These are phyloP conservation scores for Thelonectria discophora DNA, from an alignment of 2,329 filamentous ascomycete species.

Conservation along the genomic window DNA sequence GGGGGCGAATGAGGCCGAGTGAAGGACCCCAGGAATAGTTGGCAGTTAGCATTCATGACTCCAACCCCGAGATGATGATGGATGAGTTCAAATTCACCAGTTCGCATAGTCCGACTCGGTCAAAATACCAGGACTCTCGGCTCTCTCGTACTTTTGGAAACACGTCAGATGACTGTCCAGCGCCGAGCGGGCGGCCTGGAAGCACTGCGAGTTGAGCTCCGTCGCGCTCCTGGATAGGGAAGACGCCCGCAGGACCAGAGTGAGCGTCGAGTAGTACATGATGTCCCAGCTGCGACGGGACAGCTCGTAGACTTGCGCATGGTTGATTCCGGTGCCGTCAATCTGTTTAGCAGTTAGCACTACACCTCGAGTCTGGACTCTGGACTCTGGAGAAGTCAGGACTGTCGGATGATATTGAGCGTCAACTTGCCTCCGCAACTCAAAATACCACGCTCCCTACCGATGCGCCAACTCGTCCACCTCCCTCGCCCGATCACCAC, in stretches of 20 bases:
- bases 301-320: conserved; percentile 4
- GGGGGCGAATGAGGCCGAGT: conserved; percentile 33
- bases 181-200: conserved; percentile 28
- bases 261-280: conserved; percentile 36
- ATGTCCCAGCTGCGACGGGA: conserved; percentile 31
- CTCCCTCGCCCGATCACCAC: conserved; percentile 18
- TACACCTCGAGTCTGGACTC: too few species aligned
- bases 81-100: conserved; percentile 27
- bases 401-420: too few species aligned
- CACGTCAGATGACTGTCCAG: conserved; percentile 29
- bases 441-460: conserved; percentile 24
- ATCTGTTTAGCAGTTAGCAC: conserved; percentile 1
- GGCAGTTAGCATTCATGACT: too few species aligned
- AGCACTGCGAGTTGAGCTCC: conserved; percentile 29
- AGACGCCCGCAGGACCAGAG: conserved; percentile 27
- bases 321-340: conserved; percentile 21
- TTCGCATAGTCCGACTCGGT: conserved; percentile 32
- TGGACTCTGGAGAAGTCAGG: fast-evolving
- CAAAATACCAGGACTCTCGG: conserved; percentile 7
- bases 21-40: too few species aligned
- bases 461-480: conserved; percentile 20
- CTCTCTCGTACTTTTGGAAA: conserved; percentile 26
- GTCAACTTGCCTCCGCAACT: conserved; percentile 15
- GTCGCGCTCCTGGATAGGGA: conserved; percentile 16
- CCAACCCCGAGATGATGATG: too few species aligned